Percentiles rank a stretch among this genome's conserved stretches.
These are phyloP conservation scores for Fusarium sp. DNA, from an alignment of 2,329 filamentous ascomycete species.

Conservation along the genomic window DNA sequence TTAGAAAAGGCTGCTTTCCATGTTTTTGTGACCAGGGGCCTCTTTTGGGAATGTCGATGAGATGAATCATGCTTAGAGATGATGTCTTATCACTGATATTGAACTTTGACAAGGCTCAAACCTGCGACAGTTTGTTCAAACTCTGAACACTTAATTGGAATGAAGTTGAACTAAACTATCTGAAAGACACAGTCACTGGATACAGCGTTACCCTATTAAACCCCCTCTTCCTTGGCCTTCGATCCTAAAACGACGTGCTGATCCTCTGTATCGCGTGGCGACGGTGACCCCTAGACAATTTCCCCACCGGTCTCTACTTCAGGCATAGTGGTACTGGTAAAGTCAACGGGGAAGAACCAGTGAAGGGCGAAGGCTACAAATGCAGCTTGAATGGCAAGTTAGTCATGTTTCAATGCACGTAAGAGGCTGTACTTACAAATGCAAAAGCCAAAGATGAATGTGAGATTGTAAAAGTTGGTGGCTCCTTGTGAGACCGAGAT, in stretches of 20 bases:
- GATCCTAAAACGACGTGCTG: background rate
- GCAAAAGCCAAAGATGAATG: background rate
- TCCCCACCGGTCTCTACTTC: background rate
- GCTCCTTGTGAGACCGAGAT: background rate
- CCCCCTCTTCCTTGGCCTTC: background rate
- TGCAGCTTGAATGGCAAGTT: background rate
- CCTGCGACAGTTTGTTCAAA: background rate
- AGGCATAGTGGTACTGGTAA: background rate
- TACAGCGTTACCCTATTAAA: background rate
- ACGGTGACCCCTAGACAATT: background rate
- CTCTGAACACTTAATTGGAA: accelerated
- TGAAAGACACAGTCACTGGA: background rate
- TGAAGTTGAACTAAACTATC: background rate
- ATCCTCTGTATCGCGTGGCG: background rate
- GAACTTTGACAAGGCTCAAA: no score
- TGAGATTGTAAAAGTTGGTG: background rate
- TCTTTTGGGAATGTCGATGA: background rate
- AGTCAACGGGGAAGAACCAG: background rate
- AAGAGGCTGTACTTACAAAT: background rate
- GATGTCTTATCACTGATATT: background rate
- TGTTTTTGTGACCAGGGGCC: background rate
- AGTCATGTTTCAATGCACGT: background rate
- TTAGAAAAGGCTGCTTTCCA: background rate
- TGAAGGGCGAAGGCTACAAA: background rate
- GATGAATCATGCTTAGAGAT: background rate